These are phyloP conservation scores for Lentinus brumalis DNA, from an alignment of 768 basidiomycete species.

Conservation along the genomic window DNA sequence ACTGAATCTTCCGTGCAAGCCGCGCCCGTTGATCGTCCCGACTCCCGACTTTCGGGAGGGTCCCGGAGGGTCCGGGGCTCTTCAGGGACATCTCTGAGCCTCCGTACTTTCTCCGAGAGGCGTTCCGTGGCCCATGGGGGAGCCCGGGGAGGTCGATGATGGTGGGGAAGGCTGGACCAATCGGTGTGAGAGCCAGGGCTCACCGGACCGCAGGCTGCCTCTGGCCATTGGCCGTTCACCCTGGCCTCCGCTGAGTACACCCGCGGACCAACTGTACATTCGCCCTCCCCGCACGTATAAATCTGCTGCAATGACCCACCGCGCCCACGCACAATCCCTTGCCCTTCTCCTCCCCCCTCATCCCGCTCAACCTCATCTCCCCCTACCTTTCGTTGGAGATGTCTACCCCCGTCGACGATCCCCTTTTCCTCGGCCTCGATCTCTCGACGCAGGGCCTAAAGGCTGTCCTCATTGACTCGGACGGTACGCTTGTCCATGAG, in stretches of 20 bases:
- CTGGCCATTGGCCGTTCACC: constrained; percentile 7
- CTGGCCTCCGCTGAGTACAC: background rate
- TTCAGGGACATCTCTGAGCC: too few relatives aligned
- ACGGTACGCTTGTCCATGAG: constrained; percentile 63
- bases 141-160: background rate
- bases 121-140: constrained; percentile 3
- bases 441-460: constrained; percentile 87
- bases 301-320: background rate
- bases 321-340: background rate
- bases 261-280: background rate
- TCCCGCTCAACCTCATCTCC: background rate
- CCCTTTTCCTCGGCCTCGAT: constrained; percentile 78
- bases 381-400: background rate
- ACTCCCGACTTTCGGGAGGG: too few relatives aligned
- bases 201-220: constrained; percentile 6
- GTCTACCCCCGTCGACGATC: constrained; percentile 17
- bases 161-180: constrained; percentile 8
- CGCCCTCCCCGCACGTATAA: constrained; percentile 4
- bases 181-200: background rate
- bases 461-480: constrained; percentile 64
- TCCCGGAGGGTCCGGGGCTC: too few relatives aligned
- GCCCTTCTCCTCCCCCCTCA: background rate
- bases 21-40: too few relatives aligned
- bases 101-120: constrained; percentile 3
- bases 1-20: too few relatives aligned